phyloP scores from a whole-genome alignment of 164 flowering plant species.

The Pachysandra terminalis region DNA sequence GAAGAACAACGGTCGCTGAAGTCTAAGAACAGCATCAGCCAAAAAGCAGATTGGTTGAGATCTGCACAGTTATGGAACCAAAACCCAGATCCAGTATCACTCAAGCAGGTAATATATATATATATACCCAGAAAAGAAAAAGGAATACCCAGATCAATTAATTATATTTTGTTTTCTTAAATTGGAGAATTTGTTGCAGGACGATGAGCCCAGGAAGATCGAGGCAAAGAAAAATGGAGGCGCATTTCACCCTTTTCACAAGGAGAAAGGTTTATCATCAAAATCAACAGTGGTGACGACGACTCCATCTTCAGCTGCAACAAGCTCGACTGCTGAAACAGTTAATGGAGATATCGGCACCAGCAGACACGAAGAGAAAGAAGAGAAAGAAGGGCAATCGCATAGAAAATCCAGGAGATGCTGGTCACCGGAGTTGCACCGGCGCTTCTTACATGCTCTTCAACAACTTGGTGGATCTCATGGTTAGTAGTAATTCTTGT shows the following conservation, averaged over 20 bases:
- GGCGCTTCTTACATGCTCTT: conserved; percentile 68
- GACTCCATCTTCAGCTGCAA: conserved; percentile 15
- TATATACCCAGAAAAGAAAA: conserved; percentile 16
- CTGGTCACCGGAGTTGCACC: conserved; percentile 92
- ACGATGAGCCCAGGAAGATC: conserved; percentile 22
- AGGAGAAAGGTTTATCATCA: conserved; percentile 20
- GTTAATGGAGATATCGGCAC: conserved; percentile 12
- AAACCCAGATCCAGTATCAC: conserved; percentile 39
- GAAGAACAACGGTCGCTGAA: conserved; percentile 6
- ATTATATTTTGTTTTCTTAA: not conserved
- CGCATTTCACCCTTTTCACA: conserved; percentile 66
- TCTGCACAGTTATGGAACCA: conserved; percentile 80
- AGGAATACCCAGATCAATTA: conserved; percentile 41
- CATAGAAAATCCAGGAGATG: conserved; percentile 68
- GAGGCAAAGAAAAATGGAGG: conserved; percentile 59
- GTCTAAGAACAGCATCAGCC: conserved; percentile 9
- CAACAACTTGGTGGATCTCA: conserved; percentile 93
- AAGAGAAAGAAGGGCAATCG: conserved; percentile 27
- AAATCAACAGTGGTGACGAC: not conserved
- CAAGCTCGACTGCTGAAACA: conserved; percentile 44
- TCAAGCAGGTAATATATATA: conserved; percentile 30
- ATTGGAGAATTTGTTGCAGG: conserved; percentile 18
- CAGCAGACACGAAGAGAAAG: conserved; percentile 24
- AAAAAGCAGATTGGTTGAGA: conserved; percentile 73
- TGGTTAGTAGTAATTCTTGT: conserved; percentile 35